These are phyloP conservation scores for Xylaria polymorpha DNA, from an alignment of 2,329 filamentous ascomycete species.

Conservation along the genomic window DNA sequence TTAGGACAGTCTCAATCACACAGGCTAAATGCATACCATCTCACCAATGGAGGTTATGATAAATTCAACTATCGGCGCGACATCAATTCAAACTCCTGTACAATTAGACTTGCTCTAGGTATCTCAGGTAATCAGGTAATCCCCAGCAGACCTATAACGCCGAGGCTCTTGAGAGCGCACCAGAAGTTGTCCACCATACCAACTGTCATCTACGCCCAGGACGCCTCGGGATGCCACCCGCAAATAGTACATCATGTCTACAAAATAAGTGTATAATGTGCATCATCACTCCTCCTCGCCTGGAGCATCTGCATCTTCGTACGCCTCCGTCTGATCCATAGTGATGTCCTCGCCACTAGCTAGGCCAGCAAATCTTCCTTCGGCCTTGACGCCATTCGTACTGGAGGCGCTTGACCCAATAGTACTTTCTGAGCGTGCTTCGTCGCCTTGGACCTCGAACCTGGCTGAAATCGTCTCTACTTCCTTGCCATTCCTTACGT, in stretches of 20 bases:
- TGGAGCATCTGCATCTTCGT: constrained; percentile 33
- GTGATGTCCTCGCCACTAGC: constrained; percentile 33
- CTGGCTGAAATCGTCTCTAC: constrained; percentile 41
- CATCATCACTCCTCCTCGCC: constrained; percentile 34
- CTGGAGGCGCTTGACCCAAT: constrained; percentile 27
- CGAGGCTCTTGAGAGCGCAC: constrained; percentile 25
- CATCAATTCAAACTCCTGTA: constrained; percentile 2
- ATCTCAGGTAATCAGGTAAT: constrained; percentile 29
- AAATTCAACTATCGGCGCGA: constrained; percentile 8
- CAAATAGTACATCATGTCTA: constrained; percentile 31
- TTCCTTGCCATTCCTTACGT: constrained; percentile 48
- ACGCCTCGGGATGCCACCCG: constrained; percentile 15
- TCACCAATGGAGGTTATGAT: background rate
- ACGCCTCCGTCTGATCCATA: constrained; percentile 28
- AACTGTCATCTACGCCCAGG: constrained; percentile 24
- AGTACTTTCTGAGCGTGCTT: constrained; percentile 15
- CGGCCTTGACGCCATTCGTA: constrained; percentile 22
- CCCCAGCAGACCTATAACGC: constrained; percentile 32
- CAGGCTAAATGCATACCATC: constrained; percentile 8
- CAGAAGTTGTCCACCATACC: constrained; percentile 14
- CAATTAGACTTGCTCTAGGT: constrained; percentile 27
- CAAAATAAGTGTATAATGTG: constrained; percentile 6
- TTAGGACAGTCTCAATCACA: background rate
- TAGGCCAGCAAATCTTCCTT: constrained; percentile 22
- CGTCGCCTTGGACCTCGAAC: constrained; percentile 39